phyloP scores from a whole-genome alignment of 331 rosid species.

The Quercus phellos region DNA sequence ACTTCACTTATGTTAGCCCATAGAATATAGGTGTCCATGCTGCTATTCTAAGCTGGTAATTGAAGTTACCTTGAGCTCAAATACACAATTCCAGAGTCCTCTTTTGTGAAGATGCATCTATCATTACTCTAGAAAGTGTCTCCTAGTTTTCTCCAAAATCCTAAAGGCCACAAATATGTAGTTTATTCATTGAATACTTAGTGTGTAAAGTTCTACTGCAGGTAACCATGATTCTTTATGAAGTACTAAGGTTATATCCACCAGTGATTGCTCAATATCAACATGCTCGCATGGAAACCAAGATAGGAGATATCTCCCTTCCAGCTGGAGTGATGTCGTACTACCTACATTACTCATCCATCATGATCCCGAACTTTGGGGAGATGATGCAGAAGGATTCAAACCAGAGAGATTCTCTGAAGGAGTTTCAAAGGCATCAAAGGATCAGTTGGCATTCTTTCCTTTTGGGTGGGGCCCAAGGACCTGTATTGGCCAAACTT shows the following conservation, averaged over 20 bases:
- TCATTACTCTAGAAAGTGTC: background rate
- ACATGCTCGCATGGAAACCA: constrained; percentile 35
- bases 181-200: background rate
- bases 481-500: constrained; percentile 52
- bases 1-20: background rate
- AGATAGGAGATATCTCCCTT: constrained; percentile 27
- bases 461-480: constrained; percentile 60
- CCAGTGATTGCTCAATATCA: constrained; percentile 42
- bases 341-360: constrained; percentile 43
- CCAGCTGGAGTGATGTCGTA: constrained; percentile 46
- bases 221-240: constrained; percentile 48
- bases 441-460: constrained; percentile 39
- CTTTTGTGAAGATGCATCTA: background rate
- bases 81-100: background rate
- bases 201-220: constrained; percentile 18
- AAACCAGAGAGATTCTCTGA: constrained; percentile 52
- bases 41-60: background rate
- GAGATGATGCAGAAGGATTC: constrained; percentile 47
- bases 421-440: constrained; percentile 36
- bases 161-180: background rate
- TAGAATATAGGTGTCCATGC: background rate
- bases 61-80: background rate
- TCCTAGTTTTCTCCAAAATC: background rate
- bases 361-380: constrained; percentile 48
- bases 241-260: constrained; percentile 55